A percentile compares a stretch with the other conserved stretches of the same genome.
Evolutionary conservation across 805 yeast species (phyloP).

Genomic region (Ogataea zsoltii): DNA sequence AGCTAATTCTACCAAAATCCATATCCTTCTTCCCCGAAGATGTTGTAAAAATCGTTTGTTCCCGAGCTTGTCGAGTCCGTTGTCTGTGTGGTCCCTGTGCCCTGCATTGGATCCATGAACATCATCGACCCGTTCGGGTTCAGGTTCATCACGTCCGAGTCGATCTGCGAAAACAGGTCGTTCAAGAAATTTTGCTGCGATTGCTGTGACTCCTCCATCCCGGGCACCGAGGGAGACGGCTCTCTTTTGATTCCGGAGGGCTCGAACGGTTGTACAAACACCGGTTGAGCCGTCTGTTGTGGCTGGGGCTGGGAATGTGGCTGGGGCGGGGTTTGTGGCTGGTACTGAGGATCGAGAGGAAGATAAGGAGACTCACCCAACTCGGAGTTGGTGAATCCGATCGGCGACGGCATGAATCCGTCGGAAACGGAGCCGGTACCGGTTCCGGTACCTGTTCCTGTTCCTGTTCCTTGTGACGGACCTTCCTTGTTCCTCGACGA

Average conservation of each 20-base stretch:
- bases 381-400: conserved; percentile 30
- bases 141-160: conserved; percentile 32
- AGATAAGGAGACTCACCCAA: conserved; percentile 13
- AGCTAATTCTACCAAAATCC: conserved; percentile 32
- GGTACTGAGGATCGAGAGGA: background rate
- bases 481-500: too few species aligned
- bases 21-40: conserved; percentile 30
- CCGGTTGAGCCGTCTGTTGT: background rate
- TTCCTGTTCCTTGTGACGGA: too few species aligned
- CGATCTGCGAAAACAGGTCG: conserved; percentile 34
- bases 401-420: conserved; percentile 33
- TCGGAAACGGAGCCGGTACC: too few species aligned
- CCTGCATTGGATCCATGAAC: conserved; percentile 10
- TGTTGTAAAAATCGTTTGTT: conserved; percentile 14
- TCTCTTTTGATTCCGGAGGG: background rate
- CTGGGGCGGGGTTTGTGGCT: background rate
- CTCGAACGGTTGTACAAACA: background rate
- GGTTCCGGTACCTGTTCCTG: too few species aligned
- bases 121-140: conserved; percentile 18
- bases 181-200: conserved; percentile 30
- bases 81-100: background rate
- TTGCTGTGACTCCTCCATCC: conserved; percentile 4
- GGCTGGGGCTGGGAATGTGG: background rate
- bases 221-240: background rate
- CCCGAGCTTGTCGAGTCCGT: background rate